Evolutionary conservation across 73 alveolate genomes (phyloP).

Genomic region (Paramecium biaurelia): DNA sequence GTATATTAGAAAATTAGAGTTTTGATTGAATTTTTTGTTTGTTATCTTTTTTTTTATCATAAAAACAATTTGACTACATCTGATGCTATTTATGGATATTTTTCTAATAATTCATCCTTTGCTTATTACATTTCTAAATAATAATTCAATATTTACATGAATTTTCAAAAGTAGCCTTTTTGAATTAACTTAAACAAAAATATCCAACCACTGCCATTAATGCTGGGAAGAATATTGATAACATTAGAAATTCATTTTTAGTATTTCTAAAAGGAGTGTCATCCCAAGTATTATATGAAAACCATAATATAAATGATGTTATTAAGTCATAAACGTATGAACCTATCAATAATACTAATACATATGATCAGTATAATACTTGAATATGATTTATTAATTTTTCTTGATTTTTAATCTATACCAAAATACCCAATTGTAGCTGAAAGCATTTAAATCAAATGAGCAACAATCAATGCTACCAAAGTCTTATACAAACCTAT

Average conservation of each 20-base stretch:
- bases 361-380: neutral
- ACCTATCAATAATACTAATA: neutral
- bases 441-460: conserved; percentile 20
- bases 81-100: neutral
- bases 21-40: neutral
- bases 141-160: neutral
- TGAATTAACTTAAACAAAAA: conserved; percentile 13
- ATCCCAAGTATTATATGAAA: conserved; percentile 12
- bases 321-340: neutral
- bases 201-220: conserved; percentile 19
- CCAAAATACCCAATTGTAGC: conserved; percentile 35
- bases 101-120: conserved; percentile 30
- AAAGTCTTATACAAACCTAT: neutral
- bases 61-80: conserved; percentile 38
- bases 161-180: conserved; percentile 28
- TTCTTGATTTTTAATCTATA: conserved; percentile 22
- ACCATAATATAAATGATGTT: neutral
- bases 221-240: conserved; percentile 15
- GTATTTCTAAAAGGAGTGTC: conserved; percentile 20
- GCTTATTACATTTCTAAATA: neutral
- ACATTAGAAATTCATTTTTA: conserved; percentile 19
- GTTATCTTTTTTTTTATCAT: neutral
- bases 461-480: conserved; percentile 12
- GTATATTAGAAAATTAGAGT: conserved; percentile 5
- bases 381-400: conserved; percentile 14